Conservation (phyloP, 1,139 yeast species). For the Candida glucosophila region DNA sequence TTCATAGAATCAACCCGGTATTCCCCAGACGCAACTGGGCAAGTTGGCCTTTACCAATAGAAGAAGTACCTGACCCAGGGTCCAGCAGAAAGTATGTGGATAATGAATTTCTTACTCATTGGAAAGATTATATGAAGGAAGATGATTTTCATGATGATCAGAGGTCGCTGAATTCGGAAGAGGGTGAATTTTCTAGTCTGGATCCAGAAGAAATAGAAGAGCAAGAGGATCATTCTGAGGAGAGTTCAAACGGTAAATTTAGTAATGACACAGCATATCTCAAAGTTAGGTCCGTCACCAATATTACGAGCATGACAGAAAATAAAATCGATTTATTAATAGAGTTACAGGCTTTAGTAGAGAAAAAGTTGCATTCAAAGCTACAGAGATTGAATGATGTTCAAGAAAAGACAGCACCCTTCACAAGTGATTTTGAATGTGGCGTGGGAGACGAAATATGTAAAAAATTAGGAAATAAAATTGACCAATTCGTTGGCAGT, state of each 20-base stretch:
- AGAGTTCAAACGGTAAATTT: slow-evolving; percentile 1
- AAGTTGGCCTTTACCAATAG: slow-evolving; percentile 36
- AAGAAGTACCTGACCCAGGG: slow-evolving; percentile 29
- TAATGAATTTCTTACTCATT: slow-evolving; percentile 9
- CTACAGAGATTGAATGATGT: slow-evolving; percentile 7
- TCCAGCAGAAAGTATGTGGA: slow-evolving; percentile 15
- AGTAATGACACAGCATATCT: slow-evolving; percentile 1
- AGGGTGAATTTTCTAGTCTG: not conserved
- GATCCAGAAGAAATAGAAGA: slow-evolving; percentile 5
- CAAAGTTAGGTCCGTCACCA: slow-evolving; percentile 4
- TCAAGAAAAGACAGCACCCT: not conserved
- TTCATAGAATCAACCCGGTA: slow-evolving; percentile 27
- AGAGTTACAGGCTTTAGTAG: slow-evolving; percentile 32
- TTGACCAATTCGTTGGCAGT: slow-evolving; percentile 9
- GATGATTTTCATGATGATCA: slow-evolving; percentile 1
- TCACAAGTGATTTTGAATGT: slow-evolving; percentile 2
- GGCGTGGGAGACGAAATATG: slow-evolving; percentile 12
- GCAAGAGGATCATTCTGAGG: slow-evolving; percentile 4
- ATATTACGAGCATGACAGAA: slow-evolving; percentile 13
- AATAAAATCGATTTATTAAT: slow-evolving; percentile 24
- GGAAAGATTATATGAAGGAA: slow-evolving; percentile 2
- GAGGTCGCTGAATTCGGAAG: not conserved
- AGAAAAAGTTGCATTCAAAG: slow-evolving; percentile 18
- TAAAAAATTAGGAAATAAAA: slow-evolving; percentile 13
- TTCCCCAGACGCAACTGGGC: slow-evolving; percentile 34